phyloP scores from a whole-genome alignment of 192 early-diverging fungal species.

The Coemansia sp. region DNA sequence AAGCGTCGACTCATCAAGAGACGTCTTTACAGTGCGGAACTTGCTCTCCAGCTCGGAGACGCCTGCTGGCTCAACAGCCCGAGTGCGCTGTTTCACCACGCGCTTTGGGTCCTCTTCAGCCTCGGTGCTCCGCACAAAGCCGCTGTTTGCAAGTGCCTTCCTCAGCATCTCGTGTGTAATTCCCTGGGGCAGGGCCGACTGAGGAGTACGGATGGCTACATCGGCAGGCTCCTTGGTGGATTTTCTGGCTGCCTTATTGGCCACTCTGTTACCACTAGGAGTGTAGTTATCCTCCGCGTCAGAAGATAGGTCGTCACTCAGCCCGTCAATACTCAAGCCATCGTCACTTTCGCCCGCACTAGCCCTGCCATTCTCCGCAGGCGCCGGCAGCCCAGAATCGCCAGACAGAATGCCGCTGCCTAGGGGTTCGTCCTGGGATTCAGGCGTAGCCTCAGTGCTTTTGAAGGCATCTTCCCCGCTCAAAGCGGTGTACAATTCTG shows the following conservation, averaged over 20 bases:
- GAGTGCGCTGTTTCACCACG: conserved; percentile 31
- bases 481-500: background rate
- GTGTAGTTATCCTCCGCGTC: conserved; percentile 1
- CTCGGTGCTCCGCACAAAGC: conserved; percentile 49
- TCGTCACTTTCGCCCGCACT: conserved; percentile 8
- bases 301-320: conserved; percentile 1
- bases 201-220: conserved; percentile 39
- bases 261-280: background rate
- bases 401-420: background rate
- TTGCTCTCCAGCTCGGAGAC: conserved; percentile 51
- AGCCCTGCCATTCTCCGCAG: background rate
- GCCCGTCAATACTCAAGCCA: background rate
- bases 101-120: conserved; percentile 19
- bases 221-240: conserved; percentile 21
- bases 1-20: conserved; percentile 49
- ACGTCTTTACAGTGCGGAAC: conserved; percentile 43
- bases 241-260: background rate
- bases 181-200: conserved; percentile 39
- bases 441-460: background rate
- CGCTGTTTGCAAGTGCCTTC: conserved; percentile 46
- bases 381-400: background rate
- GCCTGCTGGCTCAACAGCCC: conserved; percentile 41
- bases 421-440: background rate
- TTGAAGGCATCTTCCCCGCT: background rate
- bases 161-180: conserved; percentile 53